phyloP scores from a whole-genome alignment of 2,329 filamentous ascomycete genomes.

The Talaromyces amestolkiae region DNA sequence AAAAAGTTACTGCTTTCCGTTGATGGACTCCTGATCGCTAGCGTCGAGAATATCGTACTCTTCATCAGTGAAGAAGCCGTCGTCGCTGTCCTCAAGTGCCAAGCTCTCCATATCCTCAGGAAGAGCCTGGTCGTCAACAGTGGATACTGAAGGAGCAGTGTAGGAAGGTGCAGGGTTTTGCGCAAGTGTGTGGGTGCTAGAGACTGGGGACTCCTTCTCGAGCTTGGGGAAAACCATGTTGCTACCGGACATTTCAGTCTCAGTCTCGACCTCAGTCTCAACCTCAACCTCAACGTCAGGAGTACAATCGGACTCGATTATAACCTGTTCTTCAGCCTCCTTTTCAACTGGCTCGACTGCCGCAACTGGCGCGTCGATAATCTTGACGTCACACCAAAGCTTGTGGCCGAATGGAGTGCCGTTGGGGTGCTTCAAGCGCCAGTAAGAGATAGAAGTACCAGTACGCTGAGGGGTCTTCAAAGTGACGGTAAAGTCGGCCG shows the following conservation, averaged over 20 bases:
- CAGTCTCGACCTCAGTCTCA: conserved; percentile 35
- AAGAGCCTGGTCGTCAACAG: conserved; percentile 52
- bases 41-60: conserved; percentile 97
- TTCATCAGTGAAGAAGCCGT: conserved; percentile 90
- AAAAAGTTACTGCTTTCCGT: conserved; percentile 25
- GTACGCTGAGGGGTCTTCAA: conserved; percentile 75
- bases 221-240: conserved; percentile 97
- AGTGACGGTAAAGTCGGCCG: conserved; percentile 75
- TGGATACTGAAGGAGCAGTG: conserved; percentile 38
- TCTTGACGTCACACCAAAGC: conserved; percentile 88
- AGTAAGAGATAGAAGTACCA: conserved; percentile 89
- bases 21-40: conserved; percentile 78
- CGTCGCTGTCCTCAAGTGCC: conserved; percentile 40
- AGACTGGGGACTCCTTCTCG: conserved; percentile 84
- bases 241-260: conserved; percentile 43
- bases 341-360: conserved; percentile 13
- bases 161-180: conserved; percentile 44
- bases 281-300: background rate
- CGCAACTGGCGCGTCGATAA: conserved; percentile 38
- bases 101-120: conserved; percentile 44
- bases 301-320: background rate
- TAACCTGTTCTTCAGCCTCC: conserved; percentile 23
- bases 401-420: conserved; percentile 86
- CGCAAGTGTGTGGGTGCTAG: conserved; percentile 63
- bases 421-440: conserved; percentile 81